These are phyloP conservation scores for Euphorbia schlechtendalii DNA, from an alignment of 441 rosid species.

Conservation along the genomic window DNA sequence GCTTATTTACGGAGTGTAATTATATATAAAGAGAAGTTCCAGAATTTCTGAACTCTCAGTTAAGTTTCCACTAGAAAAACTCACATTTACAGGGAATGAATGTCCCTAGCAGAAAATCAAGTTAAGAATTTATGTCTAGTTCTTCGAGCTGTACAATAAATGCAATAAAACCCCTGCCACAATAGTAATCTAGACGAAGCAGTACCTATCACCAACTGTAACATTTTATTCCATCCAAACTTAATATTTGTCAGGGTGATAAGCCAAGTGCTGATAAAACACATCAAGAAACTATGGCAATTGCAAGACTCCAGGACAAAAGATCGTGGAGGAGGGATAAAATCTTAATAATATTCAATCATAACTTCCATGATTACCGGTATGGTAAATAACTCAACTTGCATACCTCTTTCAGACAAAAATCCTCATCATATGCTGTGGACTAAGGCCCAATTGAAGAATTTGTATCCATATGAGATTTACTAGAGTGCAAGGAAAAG, in stretches of 20 bases:
- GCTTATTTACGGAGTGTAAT: background rate
- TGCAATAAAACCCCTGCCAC: background rate
- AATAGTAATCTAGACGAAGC: background rate
- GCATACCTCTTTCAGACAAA: background rate
- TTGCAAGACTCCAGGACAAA: background rate
- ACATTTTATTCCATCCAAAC: background rate
- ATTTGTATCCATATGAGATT: constrained; percentile 2
- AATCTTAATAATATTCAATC: background rate
- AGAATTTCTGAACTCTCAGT: background rate
- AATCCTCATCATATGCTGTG: too few relatives aligned
- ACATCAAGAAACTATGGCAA: background rate
- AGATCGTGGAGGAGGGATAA: background rate
- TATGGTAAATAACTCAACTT: background rate
- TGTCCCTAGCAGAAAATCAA: background rate
- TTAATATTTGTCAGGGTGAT: background rate
- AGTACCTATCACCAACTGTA: background rate
- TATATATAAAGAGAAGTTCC: background rate
- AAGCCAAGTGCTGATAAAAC: background rate
- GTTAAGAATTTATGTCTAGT: background rate
- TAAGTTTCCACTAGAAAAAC: background rate
- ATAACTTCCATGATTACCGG: background rate
- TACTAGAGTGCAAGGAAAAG: background rate
- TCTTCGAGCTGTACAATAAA: background rate
- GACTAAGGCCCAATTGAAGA: too few relatives aligned
- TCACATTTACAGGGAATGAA: background rate